Evolutionary conservation across 2,329 filamentous ascomycete genomes (phyloP), one percentile per base, ranked within the genome.

Genomic region (Trichoderma aggressivum): DNA sequence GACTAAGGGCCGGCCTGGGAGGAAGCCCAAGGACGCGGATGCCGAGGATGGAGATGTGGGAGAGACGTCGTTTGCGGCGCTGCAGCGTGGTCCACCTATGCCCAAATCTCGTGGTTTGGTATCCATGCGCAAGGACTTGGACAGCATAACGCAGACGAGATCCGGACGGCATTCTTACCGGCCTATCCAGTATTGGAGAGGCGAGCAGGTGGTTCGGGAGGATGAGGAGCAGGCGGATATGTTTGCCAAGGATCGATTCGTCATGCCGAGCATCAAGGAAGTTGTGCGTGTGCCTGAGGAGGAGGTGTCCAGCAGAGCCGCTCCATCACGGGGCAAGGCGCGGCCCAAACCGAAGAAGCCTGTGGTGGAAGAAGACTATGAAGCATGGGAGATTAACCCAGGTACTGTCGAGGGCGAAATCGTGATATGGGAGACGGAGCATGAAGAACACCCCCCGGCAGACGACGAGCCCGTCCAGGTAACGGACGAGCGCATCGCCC

Each of bases 141-240:
- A 70, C 58, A 84, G 82, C 30, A 83, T 88, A 73, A 84, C 85
- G 34, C 87, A 85, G 58, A 92, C 91, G 64, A 90, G 94, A 68
- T 95, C 91, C 14, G 94, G 94, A 2, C 89, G 96, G 70, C 88
- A 89, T 66, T 93, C 92, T 11, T 90, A 93, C 73, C 89, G 89
- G 72, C 96, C 94, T 0, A 82, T 98, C 39, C 89, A 93, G 30
- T 97, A 88, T 79, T 98, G 95, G 95, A 90, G 90, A 76, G 94
- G 94, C 74, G 95, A 98, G 79, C 88, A 88, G 68, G 88, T 92
- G 60, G 88, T 94, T 26, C 93, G 90, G 77, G 89, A 91, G 65
- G 84, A 87, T 21, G 87, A 89, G 28, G 88, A 90, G 62, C 79
- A 81, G 56, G 82, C 83, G 32, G 87, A 87, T 70, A 80, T 83